Evolutionary conservation across 176 grass and related monocot genomes (phyloP).

Genomic region (Bolboschoenus planiculmis): DNA sequence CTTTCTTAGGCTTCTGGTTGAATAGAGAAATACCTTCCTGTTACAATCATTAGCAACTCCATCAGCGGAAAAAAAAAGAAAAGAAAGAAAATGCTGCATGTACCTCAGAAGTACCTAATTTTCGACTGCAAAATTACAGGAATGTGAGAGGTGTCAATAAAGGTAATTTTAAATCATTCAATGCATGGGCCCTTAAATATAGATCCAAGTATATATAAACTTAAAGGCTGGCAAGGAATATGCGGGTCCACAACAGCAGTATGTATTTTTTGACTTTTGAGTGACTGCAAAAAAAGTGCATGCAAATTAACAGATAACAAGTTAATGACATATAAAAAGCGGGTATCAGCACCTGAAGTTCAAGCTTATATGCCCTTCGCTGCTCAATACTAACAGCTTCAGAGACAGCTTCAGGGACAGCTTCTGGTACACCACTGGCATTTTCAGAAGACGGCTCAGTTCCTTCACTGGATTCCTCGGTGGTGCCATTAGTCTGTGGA

Average conservation of each 20-base stretch:
- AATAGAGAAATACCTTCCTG: constrained; percentile 96
- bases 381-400: constrained; percentile 49
- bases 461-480: constrained; percentile 65
- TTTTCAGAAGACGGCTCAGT: constrained; percentile 74
- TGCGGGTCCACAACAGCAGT: not conserved
- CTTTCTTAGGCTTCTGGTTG: constrained; percentile 94
- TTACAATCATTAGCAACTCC: constrained; percentile 30
- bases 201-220: not conserved
- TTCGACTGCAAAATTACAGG: constrained; percentile 1
- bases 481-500: constrained; percentile 42
- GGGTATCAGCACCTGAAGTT: constrained; percentile 76
- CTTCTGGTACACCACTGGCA: constrained; percentile 62
- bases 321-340: constrained; percentile 15
- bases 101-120: not conserved
- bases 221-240: not conserved
- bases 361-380: constrained; percentile 91
- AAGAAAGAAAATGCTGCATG: constrained; percentile 11
- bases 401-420: constrained; percentile 35
- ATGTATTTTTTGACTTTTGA: not conserved
- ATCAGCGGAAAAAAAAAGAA: constrained; percentile 25
- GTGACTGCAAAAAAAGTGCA: constrained; percentile 16
- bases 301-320: not conserved
- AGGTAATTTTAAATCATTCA: not conserved
- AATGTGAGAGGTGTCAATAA: not conserved
- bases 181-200: not conserved